These are phyloP conservation scores for Neodidymelliopsis sp. DNA, from an alignment of 2,329 filamentous ascomycete species.

Conservation along the genomic window DNA sequence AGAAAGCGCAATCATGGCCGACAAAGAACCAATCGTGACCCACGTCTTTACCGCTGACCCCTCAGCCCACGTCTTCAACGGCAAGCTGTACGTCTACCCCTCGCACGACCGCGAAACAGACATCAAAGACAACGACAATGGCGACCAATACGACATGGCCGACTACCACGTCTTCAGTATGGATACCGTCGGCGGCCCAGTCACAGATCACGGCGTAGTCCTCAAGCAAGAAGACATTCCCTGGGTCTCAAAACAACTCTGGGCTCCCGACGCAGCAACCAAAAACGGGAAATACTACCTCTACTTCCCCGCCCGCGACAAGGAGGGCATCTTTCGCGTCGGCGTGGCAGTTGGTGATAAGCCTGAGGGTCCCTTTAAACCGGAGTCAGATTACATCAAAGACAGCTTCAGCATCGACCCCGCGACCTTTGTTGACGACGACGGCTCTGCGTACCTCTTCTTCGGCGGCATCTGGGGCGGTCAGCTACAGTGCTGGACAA, in stretches of 20 bases:
- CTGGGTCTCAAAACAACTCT: constrained; percentile 81
- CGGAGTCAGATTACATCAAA: constrained; percentile 69
- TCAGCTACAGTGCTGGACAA: constrained; percentile 78
- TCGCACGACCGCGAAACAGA: constrained; percentile 80
- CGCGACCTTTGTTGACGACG: constrained; percentile 75
- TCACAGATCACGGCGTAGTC: constrained; percentile 76
- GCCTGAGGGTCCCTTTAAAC: constrained; percentile 73
- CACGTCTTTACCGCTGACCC: constrained; percentile 82
- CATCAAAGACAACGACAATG: constrained; percentile 81
- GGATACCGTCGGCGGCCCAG: constrained; percentile 62
- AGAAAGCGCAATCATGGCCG: constrained; percentile 36
- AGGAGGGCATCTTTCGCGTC: constrained; percentile 74
- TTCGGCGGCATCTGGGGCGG: constrained; percentile 84
- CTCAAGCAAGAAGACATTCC: constrained; percentile 71
- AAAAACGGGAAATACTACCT: constrained; percentile 77
- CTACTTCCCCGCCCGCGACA: constrained; percentile 78
- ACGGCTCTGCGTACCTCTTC: constrained; percentile 71
- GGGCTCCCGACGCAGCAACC: constrained; percentile 78
- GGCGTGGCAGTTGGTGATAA: constrained; percentile 71
- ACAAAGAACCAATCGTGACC: constrained; percentile 69
- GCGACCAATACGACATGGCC: constrained; percentile 83
- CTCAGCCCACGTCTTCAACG: constrained; percentile 80
- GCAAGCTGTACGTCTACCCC: constrained; percentile 79
- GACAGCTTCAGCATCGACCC: constrained; percentile 81
- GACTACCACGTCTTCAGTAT: constrained; percentile 83